Conservation (phyloP, 805 yeast genomes). For the Sungouiella thailandica region DNA sequence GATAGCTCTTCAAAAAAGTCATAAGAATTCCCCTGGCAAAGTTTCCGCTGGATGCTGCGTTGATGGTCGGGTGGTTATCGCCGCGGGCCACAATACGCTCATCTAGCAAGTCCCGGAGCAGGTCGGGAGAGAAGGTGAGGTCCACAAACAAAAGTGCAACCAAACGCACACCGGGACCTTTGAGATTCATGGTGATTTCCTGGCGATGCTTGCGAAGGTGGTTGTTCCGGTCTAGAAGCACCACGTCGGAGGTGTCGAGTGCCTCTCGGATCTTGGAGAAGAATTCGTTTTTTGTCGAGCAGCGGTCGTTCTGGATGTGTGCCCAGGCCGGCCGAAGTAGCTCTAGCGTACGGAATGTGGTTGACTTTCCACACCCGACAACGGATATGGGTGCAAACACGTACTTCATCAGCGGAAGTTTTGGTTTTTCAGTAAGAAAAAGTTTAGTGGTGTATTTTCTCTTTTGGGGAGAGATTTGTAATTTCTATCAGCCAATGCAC, state of each 20-base stretch:
- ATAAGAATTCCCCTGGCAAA: constrained; percentile 60
- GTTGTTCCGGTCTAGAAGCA: constrained; percentile 80
- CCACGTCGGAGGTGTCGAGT: constrained; percentile 38
- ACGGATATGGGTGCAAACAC: constrained; percentile 81
- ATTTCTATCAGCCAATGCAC: too few species aligned
- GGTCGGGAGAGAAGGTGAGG: constrained; percentile 17
- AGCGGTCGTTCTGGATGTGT: constrained; percentile 78
- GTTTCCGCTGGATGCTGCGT: constrained; percentile 43
- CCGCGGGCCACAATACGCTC: constrained; percentile 66
- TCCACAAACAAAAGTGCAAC: constrained; percentile 68
- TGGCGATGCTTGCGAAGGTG: constrained; percentile 65
- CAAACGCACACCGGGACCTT: constrained; percentile 40
- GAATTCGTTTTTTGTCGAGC: constrained; percentile 44
- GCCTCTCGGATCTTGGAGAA: constrained; percentile 40
- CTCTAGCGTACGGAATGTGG: constrained; percentile 59
- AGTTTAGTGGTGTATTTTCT: too few species aligned
- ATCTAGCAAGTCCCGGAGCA: constrained; percentile 49
- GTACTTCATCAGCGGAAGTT: constrained; percentile 38
- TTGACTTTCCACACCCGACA: constrained; percentile 93
- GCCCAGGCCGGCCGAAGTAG: constrained; percentile 56
- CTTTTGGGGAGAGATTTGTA: too few species aligned
- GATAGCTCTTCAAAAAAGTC: constrained; percentile 68
- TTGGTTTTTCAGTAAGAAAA: constrained; percentile 7
- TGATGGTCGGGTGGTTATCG: constrained; percentile 83
- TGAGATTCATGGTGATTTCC: constrained; percentile 55